A percentile compares a stretch with the other conserved stretches of the same genome.
Conservation (phyloP, 2,329 filamentous ascomycete genomes). For the Akanthomyces dipterigenus region DNA sequence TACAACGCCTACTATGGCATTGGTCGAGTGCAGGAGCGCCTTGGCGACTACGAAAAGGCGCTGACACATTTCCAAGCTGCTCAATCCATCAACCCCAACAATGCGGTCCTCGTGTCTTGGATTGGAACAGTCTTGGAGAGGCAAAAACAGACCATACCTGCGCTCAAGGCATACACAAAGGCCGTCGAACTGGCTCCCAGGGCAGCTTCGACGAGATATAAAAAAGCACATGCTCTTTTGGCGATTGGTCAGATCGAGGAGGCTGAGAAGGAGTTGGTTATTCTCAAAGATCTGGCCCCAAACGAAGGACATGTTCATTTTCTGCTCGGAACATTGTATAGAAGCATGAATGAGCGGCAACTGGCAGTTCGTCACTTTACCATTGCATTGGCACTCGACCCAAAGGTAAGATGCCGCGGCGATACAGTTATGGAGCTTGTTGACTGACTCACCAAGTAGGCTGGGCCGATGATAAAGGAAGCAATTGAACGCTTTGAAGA, state of each 20-base stretch:
- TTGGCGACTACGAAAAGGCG: slow-evolving; percentile 85
- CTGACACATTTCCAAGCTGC: slow-evolving; percentile 88
- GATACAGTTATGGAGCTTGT: not conserved
- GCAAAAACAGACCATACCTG: slow-evolving; percentile 72
- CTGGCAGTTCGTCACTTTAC: slow-evolving; percentile 91
- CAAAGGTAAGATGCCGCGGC: slow-evolving; percentile 60
- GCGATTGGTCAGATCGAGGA: slow-evolving; percentile 62
- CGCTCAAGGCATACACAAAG: slow-evolving; percentile 72
- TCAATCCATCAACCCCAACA: slow-evolving; percentile 84
- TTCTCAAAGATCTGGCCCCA: slow-evolving; percentile 85
- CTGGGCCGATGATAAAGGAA: slow-evolving; percentile 90
- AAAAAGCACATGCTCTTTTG: slow-evolving; percentile 83
- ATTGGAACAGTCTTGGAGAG: slow-evolving; percentile 88
- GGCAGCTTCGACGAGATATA: slow-evolving; percentile 80
- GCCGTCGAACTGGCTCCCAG: slow-evolving; percentile 77
- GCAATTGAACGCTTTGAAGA: slow-evolving; percentile 89
- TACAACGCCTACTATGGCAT: slow-evolving; percentile 99
- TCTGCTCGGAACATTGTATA: slow-evolving; percentile 78
- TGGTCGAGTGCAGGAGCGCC: slow-evolving; percentile 75
- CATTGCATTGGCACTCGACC: slow-evolving; percentile 89
- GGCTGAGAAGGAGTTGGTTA: slow-evolving; percentile 74
- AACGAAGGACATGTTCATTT: slow-evolving; percentile 97
- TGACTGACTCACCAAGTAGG: slow-evolving; percentile 41
- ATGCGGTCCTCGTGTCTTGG: slow-evolving; percentile 85
- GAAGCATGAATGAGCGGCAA: slow-evolving; percentile 63